Evolutionary conservation across 345 rosid genomes (phyloP), one percentile per base, ranked within the genome.

Genomic region (Combretum micranthum): DNA sequence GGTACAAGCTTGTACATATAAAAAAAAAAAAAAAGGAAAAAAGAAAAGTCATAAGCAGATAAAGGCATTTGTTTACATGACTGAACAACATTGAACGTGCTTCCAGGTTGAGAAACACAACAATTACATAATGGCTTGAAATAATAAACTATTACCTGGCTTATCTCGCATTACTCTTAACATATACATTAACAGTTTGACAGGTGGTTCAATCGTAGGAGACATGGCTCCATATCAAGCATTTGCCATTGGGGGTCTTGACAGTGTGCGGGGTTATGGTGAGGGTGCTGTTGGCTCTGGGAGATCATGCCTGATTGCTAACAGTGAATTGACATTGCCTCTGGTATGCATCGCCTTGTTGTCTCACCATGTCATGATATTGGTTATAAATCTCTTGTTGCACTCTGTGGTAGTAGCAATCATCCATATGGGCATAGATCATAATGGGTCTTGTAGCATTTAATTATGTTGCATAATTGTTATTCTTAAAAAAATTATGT

Each of bases 221-320:
- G 96, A 88, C 74, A 92, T 92, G 93, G 93, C 98, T 72, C 97
- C 98, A 68, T 86, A 88, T 74, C 98, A 88, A 75, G 95, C 98
- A 61, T 92, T 92, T 81, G 77, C 97, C 64, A 75, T 92, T 53
- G 98, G 98, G 25, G 98, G 98, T 64, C 56, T 81, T 44, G 89
- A 86, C 59, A 86, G 89, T 60, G 95, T 92, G 13, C 78, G 97
- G 48, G 97, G 98, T 37, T 88, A 88, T 68, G 98, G 98, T 52
- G 95, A 92, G 46, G 98, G 97, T 13, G 95, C 90, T 66, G 81
- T 88, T 72, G 98, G 97, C 75, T 85, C 86, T 4, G 98, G 98
- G 47, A 79, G 97, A 64, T 88, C 97, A 23, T 92, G 97, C 75
- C 73, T 92, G 55, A 81, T 88, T 64, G 87, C 89, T 58, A 92